Evolutionary conservation across 2,329 filamentous ascomycete genomes (phyloP).

Genomic region (Tolypocladium album): DNA sequence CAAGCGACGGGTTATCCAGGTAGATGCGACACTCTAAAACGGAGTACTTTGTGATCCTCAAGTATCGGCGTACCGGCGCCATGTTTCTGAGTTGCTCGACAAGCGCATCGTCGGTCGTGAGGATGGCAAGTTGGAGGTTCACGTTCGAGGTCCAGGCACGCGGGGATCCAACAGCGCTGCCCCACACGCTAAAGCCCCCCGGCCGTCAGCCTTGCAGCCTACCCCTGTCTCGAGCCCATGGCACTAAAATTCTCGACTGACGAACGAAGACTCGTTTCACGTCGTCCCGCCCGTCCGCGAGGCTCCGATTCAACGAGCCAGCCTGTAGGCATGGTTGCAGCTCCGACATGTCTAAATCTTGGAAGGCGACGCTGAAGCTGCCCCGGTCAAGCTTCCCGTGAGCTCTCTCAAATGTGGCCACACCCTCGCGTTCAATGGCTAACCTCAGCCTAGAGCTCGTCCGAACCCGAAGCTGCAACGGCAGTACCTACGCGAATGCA

Average conservation of each 20-base stretch:
- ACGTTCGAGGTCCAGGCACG: background rate
- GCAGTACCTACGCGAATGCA: conserved; percentile 62
- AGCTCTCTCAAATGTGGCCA: conserved; percentile 11
- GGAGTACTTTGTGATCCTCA: conserved; percentile 85
- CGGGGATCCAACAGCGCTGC: background rate
- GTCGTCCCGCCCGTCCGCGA: conserved; percentile 4
- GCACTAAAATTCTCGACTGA: background rate
- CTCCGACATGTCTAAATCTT: conserved; percentile 42
- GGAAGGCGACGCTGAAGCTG: conserved; percentile 65
- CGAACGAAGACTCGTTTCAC: background rate
- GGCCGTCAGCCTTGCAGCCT: background rate
- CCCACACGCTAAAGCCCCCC: background rate
- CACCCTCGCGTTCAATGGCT: background rate
- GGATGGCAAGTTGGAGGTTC: background rate
- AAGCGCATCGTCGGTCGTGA: background rate
- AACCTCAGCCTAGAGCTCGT: conserved; percentile 31
- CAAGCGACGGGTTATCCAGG: conserved; percentile 78
- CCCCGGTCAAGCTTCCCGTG: conserved; percentile 67
- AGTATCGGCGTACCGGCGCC: conserved; percentile 80
- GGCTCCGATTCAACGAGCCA: conserved; percentile 4
- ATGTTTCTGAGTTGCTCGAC: conserved; percentile 33
- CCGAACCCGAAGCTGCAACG: conserved; percentile 37
- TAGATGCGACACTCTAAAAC: conserved; percentile 97
- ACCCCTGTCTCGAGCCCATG: background rate
- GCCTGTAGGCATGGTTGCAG: conserved; percentile 15